Evolutionary conservation across 345 rosid genomes (phyloP).

Genomic region (Citrus inodora): DNA sequence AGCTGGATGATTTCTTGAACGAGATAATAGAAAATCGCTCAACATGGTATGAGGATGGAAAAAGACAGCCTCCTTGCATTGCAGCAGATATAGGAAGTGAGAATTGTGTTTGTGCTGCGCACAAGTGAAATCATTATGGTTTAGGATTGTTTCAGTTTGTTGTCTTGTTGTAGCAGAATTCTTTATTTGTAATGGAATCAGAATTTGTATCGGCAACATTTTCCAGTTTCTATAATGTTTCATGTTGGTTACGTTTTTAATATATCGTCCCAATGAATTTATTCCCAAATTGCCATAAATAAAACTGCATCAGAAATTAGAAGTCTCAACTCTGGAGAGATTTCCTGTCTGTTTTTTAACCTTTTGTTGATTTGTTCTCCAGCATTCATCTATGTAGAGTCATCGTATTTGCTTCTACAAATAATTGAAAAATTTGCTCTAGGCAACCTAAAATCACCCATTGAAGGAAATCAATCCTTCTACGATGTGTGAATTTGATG

Average conservation of each 20-base stretch:
- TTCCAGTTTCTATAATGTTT: neutral
- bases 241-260: neutral
- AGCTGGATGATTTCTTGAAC: constrained; percentile 67
- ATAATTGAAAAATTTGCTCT: neutral
- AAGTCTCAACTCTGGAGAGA: neutral
- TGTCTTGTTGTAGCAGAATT: constrained; percentile 15
- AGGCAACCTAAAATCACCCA: neutral
- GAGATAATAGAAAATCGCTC: constrained; percentile 55
- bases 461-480: neutral
- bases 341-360: neutral
- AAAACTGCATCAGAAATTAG: neutral
- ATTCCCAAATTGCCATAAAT: neutral
- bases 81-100: constrained; percentile 59
- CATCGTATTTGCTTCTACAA: neutral
- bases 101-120: constrained; percentile 65
- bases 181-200: constrained; percentile 9
- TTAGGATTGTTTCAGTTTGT: neutral
- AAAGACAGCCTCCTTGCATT: constrained; percentile 52
- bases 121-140: constrained; percentile 37
- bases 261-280: too few species aligned
- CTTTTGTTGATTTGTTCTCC: neutral
- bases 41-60: constrained; percentile 56
- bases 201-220: constrained; percentile 1
- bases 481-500: neutral
- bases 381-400: neutral